phyloP scores from a whole-genome alignment of 2,329 filamentous ascomycete species.

The Dryadomyces quercus-mongolicae region DNA sequence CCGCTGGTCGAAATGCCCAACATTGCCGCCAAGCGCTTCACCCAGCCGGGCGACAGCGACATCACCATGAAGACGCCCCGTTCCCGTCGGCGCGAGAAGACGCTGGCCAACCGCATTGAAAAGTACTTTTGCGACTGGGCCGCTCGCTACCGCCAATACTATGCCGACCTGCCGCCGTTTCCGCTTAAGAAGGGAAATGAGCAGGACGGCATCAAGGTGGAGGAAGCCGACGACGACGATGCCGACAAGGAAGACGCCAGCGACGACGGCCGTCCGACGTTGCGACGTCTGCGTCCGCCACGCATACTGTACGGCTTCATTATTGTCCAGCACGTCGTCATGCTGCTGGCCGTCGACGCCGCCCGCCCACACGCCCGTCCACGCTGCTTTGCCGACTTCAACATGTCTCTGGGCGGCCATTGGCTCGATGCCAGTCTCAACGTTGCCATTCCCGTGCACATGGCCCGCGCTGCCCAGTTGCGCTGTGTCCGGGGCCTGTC shows the following conservation, averaged over 20 bases:
- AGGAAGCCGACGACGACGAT: background rate
- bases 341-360: constrained; percentile 31
- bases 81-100: background rate
- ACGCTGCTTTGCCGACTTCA: constrained; percentile 19
- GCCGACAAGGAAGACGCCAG: no score
- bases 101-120: constrained; percentile 9
- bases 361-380: constrained; percentile 14
- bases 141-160: constrained; percentile 10
- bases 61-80: background rate
- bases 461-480: constrained; percentile 17
- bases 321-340: constrained; percentile 36
- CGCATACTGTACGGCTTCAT: constrained; percentile 28
- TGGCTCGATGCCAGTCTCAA: constrained; percentile 24
- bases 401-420: constrained; percentile 18
- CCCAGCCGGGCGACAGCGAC: background rate
- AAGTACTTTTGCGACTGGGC: constrained; percentile 11
- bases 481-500: constrained; percentile 7
- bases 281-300: constrained; percentile 10
- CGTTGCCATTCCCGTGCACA: constrained; percentile 22
- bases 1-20: constrained; percentile 25
- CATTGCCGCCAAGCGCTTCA: constrained; percentile 12
- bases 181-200: background rate
- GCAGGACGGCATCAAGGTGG: background rate
- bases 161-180: constrained; percentile 8
- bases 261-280: background rate